Evolutionary conservation across 371 early-diverging fungal genomes (phyloP), one percentile per base, ranked within the genome.

Genomic region (Rhizopus stolonifer): DNA sequence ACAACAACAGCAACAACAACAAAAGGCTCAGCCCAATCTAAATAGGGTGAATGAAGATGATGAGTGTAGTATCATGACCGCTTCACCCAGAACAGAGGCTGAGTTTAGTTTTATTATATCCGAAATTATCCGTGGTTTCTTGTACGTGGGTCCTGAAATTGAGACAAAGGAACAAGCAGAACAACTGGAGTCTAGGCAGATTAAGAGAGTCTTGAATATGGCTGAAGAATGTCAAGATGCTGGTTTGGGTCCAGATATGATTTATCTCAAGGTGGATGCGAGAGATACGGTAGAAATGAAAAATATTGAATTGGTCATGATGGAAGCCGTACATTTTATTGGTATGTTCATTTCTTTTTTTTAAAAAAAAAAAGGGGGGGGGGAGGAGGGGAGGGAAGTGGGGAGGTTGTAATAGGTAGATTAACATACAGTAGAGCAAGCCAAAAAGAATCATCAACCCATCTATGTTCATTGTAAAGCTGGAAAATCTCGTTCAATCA

Each of bases 391-490:
- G n/a, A n/a, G n/a, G n/a, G n/a, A n/a, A n/a, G n/a, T n/a, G n/a
- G n/a, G n/a, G n/a, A n/a, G n/a, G n/a, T n/a, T n/a, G n/a, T n/a
- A n/a, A n/a, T n/a, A n/a, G n/a, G n/a, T n/a, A n/a, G n/a, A n/a
- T n/a, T n/a, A n/a, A n/a, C n/a, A n/a, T n/a, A n/a, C n/a, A n/a
- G n/a, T 61, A 78, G 79, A 72, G 22, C 58, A 63, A 18, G 52
- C 70, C 11, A 72, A 73, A 19, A 64, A 69, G 25, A 49, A 69
- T 13, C 77, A 80, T 40, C 73, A 74, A 19, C 74, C 83, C 0
- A 85, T 93, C 47, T 88, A 91, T 56, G 90, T 93, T 1, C 93
- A 93, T 63, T 93, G 93, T 71, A 86, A 88, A 48, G 92, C 91
- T 7, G 93, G 93, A 7, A 84, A 86, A 54, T 91, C 91, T 4